These are phyloP conservation scores for Umbilicus rupestris DNA, from an alignment of 164 flowering plant species.

Conservation along the genomic window DNA sequence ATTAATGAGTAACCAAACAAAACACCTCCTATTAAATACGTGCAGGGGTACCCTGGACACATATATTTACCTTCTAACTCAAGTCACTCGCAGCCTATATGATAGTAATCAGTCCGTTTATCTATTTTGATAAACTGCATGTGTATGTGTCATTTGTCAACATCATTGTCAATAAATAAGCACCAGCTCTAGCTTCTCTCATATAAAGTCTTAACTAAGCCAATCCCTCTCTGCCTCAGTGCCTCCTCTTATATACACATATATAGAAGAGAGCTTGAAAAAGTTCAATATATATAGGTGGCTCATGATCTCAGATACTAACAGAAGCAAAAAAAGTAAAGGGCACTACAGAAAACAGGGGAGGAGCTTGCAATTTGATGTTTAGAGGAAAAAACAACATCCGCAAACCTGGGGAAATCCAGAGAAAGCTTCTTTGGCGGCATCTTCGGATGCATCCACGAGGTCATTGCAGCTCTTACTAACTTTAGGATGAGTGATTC, in stretches of 20 bases:
- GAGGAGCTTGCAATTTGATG: neutral
- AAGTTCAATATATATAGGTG: neutral
- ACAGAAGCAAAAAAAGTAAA: neutral
- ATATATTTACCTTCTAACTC: neutral
- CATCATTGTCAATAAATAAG: no score
- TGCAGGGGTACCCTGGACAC: neutral
- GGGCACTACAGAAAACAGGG: neutral
- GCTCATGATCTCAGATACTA: neutral
- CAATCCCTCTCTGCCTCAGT: neutral
- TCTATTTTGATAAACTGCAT: neutral
- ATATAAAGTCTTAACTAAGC: constrained; percentile 3
- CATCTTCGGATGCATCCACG: constrained; percentile 81
- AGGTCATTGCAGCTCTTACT: constrained; percentile 55
- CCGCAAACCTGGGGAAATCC: constrained; percentile 74
- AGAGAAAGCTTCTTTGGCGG: constrained; percentile 44
- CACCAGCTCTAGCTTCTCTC: neutral
- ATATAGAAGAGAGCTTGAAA: neutral
- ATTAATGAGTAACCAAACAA: constrained; percentile 7
- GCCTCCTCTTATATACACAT: neutral
- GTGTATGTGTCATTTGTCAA: neutral
- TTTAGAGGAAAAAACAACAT: neutral
- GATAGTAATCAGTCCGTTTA: neutral
- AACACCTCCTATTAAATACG: neutral
- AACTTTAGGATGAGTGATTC: constrained; percentile 70
- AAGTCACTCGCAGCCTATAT: neutral